Evolutionary conservation across 495 filamentous ascomycete genomes (phyloP).

Genomic region (Penicillium pulvis): DNA sequence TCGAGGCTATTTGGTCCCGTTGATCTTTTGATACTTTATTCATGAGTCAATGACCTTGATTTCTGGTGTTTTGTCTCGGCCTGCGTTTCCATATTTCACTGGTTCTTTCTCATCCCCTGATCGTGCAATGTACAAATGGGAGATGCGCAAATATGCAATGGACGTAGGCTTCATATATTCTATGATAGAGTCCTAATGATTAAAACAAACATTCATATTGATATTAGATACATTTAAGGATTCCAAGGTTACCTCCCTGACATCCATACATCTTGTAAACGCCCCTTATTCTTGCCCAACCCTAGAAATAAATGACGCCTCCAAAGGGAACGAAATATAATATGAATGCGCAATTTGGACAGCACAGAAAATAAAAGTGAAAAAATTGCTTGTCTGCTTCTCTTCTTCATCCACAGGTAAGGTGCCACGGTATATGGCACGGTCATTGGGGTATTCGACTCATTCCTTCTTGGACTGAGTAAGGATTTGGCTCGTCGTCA

Average conservation of each 20-base stretch:
- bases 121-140: constrained; percentile 23
- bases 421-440: constrained; percentile 42
- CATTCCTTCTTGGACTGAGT: constrained; percentile 34
- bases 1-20: constrained; percentile 2
- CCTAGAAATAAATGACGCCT: constrained; percentile 1
- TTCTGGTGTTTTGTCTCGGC: constrained; percentile 16
- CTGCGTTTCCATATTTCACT: constrained; percentile 9
- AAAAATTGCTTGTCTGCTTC: not conserved
- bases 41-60: constrained; percentile 24
- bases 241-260: not conserved
- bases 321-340: not conserved
- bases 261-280: constrained; percentile 13
- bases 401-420: constrained; percentile 16
- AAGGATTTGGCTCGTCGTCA: constrained; percentile 35
- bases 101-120: constrained; percentile 11
- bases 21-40: constrained; percentile 5
- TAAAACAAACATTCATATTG: not conserved
- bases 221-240: constrained; percentile 4
- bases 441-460: constrained; percentile 38
- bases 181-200: not conserved
- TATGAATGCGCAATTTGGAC: not conserved
- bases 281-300: constrained; percentile 4
- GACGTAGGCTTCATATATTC: constrained; percentile 5
- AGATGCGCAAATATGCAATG: constrained; percentile 25
- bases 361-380: constrained; percentile 1